Conservation (phyloP, 345 rosid species). For the Salix caprea region DNA sequence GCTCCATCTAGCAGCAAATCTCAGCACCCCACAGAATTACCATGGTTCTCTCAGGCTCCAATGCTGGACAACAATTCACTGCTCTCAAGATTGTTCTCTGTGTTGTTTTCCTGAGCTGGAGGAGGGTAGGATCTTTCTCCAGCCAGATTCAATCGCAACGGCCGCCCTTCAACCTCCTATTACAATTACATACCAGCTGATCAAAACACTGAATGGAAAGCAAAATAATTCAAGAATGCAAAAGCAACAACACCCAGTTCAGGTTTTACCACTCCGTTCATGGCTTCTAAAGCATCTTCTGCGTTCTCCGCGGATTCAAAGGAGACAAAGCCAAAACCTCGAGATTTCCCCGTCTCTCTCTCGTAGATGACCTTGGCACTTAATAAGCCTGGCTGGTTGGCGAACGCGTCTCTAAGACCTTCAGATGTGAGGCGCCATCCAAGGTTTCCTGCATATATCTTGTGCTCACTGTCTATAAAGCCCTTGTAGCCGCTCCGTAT, state of each 20-base stretch:
- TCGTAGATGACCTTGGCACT: slow-evolving; percentile 83
- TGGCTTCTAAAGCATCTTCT: slow-evolving; percentile 50
- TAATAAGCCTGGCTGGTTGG: slow-evolving; percentile 59
- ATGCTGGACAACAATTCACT: slow-evolving; percentile 47
- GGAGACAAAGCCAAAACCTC: slow-evolving; percentile 82
- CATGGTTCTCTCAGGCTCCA: slow-evolving; percentile 29
- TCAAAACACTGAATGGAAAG: slow-evolving; percentile 1
- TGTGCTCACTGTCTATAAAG: slow-evolving; percentile 73
- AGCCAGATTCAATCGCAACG: slow-evolving; percentile 67
- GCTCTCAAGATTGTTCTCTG: slow-evolving; percentile 34
- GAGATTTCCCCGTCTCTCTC: slow-evolving; percentile 64
- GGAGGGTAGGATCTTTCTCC: slow-evolving; percentile 41
- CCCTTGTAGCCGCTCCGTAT: slow-evolving; percentile 46
- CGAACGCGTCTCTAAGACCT: slow-evolving; percentile 67
- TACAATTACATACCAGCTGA: neutral
- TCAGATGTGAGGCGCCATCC: slow-evolving; percentile 77
- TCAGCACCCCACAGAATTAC: neutral
- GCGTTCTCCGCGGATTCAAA: slow-evolving; percentile 64
- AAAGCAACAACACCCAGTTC: neutral
- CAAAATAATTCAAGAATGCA: neutral
- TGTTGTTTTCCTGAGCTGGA: slow-evolving; percentile 19
- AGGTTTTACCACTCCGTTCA: slow-evolving; percentile 75
- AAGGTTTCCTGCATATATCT: slow-evolving; percentile 89
- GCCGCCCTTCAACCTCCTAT: slow-evolving; percentile 92
- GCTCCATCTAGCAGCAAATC: neutral